Conservation (phyloP, 495 filamentous ascomycete genomes). For the Neurospora sp. region DNA sequence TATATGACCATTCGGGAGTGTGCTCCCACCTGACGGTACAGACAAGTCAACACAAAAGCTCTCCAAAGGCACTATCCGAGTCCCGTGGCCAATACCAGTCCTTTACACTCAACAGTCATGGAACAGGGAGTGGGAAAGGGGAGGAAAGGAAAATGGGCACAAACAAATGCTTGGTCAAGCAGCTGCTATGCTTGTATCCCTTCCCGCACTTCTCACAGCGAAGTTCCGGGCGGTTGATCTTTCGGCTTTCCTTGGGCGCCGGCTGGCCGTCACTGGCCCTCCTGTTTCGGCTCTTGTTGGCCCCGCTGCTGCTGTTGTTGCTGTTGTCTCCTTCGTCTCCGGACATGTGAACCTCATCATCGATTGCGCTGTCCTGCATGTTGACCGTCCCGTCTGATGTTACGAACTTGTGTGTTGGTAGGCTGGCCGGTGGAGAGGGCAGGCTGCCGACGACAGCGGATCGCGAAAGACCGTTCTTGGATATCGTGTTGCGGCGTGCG, state of each 20-base stretch:
- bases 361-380: slow-evolving; percentile 47
- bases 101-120: slow-evolving; percentile 16
- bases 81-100: slow-evolving; percentile 9
- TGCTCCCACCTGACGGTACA: slow-evolving; percentile 86
- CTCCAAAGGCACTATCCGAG: slow-evolving; percentile 12
- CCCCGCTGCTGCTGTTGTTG: slow-evolving; percentile 50
- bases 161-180: slow-evolving; percentile 99
- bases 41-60: slow-evolving; percentile 31
- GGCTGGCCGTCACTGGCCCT: slow-evolving; percentile 82
- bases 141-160: slow-evolving; percentile 54
- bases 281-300: slow-evolving; percentile 59
- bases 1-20: slow-evolving; percentile 94
- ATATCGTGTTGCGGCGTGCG: slow-evolving; percentile 42
- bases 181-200: slow-evolving; percentile 99
- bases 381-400: slow-evolving; percentile 27
- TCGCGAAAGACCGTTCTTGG: slow-evolving; percentile 32
- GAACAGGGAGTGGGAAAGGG: slow-evolving; percentile 31
- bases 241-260: slow-evolving; percentile 65
- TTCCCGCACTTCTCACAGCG: slow-evolving; percentile 98
- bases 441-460: slow-evolving; percentile 42
- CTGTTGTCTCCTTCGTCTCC: slow-evolving; percentile 48
- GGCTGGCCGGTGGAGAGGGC: slow-evolving; percentile 44
- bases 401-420: slow-evolving; percentile 34
- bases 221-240: slow-evolving; percentile 66
- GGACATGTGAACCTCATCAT: slow-evolving; percentile 46